Percentiles rank a stretch among this genome's conserved stretches.
Evolutionary conservation across 1,284 basidiomycete genomes (phyloP).

Genomic region (Papiliotrema fonsecae): DNA sequence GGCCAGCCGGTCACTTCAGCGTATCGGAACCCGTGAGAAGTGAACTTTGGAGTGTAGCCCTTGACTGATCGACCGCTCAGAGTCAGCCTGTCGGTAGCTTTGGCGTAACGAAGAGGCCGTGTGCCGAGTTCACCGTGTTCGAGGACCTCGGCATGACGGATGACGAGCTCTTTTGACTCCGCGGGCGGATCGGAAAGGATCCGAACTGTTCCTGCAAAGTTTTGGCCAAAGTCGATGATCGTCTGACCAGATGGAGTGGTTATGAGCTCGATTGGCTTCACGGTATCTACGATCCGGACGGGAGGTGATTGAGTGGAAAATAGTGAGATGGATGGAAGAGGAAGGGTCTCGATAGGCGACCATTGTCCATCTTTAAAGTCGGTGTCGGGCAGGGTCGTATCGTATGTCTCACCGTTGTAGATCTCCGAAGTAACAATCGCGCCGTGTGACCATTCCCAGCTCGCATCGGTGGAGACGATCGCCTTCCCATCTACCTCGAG

Average conservation of each 20-base stretch:
- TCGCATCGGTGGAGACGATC: constrained; percentile 12
- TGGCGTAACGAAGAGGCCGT: constrained; percentile 18
- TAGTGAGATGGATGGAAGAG: constrained; percentile 16
- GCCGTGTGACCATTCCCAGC: constrained; percentile 21
- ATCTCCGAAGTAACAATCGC: constrained; percentile 25
- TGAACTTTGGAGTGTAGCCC: constrained; percentile 35
- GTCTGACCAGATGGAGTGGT: constrained; percentile 28
- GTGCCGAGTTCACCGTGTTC: constrained; percentile 26
- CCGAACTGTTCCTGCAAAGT: constrained; percentile 33
- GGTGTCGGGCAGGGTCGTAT: constrained; percentile 9
- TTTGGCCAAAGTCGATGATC: constrained; percentile 39
- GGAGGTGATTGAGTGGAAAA: constrained; percentile 30
- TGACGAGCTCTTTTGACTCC: no score
- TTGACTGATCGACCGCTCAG: constrained; percentile 11
- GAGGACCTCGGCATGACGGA: constrained; percentile 21
- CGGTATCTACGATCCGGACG: constrained; percentile 18
- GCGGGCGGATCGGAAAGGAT: constrained; percentile 6
- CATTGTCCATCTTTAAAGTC: neutral
- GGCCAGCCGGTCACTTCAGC: constrained; percentile 8
- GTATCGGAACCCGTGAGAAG: constrained; percentile 37
- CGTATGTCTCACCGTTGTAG: constrained; percentile 34
- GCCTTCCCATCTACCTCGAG: constrained; percentile 24
- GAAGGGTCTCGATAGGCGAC: constrained; percentile 6
- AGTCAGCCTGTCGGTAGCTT: constrained; percentile 17
- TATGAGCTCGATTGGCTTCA: constrained; percentile 24